Percentiles rank a stretch among this genome's conserved stretches.
These are phyloP conservation scores for Coemansia sp. DNA, from an alignment of 192 early-diverging fungal genomes.

Conservation along the genomic window DNA sequence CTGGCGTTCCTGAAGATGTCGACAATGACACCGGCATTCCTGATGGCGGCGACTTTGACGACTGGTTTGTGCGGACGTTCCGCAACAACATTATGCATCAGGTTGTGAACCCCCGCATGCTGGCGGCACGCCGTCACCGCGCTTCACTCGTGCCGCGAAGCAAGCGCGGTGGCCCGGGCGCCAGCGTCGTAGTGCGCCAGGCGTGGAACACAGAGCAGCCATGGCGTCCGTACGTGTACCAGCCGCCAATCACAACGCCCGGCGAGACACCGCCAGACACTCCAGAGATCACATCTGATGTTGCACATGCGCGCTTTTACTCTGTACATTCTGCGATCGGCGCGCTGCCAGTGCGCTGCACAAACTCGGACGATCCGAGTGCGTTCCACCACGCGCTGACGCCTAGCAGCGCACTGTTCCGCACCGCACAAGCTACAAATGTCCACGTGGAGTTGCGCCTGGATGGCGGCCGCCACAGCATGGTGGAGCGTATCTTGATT, in stretches of 20 bases:
- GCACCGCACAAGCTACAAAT: conserved; percentile 24
- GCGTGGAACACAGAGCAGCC: conserved; percentile 23
- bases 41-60: conserved; percentile 13
- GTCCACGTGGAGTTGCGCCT: conserved; percentile 44
- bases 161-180: background rate
- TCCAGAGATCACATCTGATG: background rate
- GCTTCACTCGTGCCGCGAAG: background rate
- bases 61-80: conserved; percentile 18
- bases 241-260: conserved; percentile 10
- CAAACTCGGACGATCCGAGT: conserved; percentile 35
- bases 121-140: background rate
- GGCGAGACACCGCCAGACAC: background rate
- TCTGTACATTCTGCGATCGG: conserved; percentile 20
- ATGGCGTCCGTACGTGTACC: conserved; percentile 45
- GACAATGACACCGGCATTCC: background rate
- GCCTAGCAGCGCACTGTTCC: conserved; percentile 15
- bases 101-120: background rate
- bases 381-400: conserved; percentile 30
- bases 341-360: conserved; percentile 20
- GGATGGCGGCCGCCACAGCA: conserved; percentile 16
- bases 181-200: conserved; percentile 36
- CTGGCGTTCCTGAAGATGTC: background rate
- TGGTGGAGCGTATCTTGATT: conserved; percentile 37
- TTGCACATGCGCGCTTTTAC: conserved; percentile 13
- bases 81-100: conserved; percentile 6